Evolutionary conservation across 345 rosid genomes (phyloP).

Genomic region (Syzygium oleosum): DNA sequence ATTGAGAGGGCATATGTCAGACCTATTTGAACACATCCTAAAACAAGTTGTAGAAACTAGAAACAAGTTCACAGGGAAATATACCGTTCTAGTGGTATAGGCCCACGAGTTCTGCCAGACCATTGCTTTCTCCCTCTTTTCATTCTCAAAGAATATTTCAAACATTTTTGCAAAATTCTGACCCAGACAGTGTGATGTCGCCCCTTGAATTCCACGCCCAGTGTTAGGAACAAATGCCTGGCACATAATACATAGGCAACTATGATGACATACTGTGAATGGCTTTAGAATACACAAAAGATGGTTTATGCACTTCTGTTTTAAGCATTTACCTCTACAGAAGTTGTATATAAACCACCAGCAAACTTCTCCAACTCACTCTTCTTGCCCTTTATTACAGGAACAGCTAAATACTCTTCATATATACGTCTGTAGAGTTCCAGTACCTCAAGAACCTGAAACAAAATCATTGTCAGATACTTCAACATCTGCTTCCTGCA

Average conservation of each 20-base stretch:
- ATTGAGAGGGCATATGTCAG: background rate
- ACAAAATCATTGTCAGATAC: background rate
- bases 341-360: conserved; percentile 95
- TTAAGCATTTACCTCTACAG: conserved; percentile 62
- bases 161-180: conserved; percentile 98
- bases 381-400: conserved; percentile 88
- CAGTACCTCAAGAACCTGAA: conserved; percentile 67
- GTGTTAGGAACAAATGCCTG: conserved; percentile 98
- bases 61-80: background rate
- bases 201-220: conserved; percentile 98
- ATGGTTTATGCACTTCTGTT: background rate
- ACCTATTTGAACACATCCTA: background rate
- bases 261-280: background rate
- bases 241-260: conserved; percentile 1
- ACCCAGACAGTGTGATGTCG: conserved; percentile 93
- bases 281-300: background rate
- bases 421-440: conserved; percentile 81
- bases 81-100: conserved; percentile 82
- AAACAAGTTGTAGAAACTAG: background rate
- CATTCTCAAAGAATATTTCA: conserved; percentile 87
- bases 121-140: conserved; percentile 82
- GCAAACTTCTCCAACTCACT: conserved; percentile 99
- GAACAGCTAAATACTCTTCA: conserved; percentile 87
- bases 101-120: conserved; percentile 99
- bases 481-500: background rate